Evolutionary conservation across 2,329 filamentous ascomycete genomes (phyloP).

Genomic region (Plenodomus biglobosus): DNA sequence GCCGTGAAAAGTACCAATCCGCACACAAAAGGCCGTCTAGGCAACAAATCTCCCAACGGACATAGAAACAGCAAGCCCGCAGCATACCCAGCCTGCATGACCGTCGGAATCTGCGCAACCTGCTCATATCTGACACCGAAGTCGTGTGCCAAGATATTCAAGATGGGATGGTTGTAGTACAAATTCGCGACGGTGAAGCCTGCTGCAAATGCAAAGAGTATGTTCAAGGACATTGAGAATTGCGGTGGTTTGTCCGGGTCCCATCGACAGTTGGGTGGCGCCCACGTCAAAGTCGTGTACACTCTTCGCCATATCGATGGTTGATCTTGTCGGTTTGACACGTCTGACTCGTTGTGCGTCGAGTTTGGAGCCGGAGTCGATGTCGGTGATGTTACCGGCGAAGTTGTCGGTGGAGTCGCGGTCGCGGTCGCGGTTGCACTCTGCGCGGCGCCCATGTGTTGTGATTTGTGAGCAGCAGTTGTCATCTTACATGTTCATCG

Average conservation of each 20-base stretch:
- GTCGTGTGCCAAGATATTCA: conserved; percentile 71
- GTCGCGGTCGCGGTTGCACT: neutral
- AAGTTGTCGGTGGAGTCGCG: neutral
- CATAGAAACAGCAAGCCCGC: conserved; percentile 72
- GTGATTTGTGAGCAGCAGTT: neutral
- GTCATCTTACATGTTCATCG: neutral
- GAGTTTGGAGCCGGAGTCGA: neutral
- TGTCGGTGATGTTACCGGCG: neutral
- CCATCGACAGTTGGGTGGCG: conserved; percentile 68
- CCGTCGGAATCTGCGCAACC: conserved; percentile 68
- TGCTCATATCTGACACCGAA: conserved; percentile 71
- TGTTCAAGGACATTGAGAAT: conserved; percentile 68
- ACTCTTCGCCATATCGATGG: conserved; percentile 22
- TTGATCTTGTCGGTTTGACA: neutral
- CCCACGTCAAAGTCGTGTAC: conserved; percentile 54
- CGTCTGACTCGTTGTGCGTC: neutral
- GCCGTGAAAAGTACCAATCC: conserved; percentile 68
- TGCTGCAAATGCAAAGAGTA: conserved; percentile 68
- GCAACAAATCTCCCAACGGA: conserved; percentile 70
- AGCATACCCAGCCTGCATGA: conserved; percentile 80
- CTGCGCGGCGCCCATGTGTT: neutral
- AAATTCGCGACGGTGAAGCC: conserved; percentile 78
- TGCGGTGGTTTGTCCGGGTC: conserved; percentile 65
- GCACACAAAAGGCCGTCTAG: conserved; percentile 69
- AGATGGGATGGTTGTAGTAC: conserved; percentile 78